Evolutionary conservation across 306 rosid genomes (phyloP).

Genomic region (Spatholobus suberectus): DNA sequence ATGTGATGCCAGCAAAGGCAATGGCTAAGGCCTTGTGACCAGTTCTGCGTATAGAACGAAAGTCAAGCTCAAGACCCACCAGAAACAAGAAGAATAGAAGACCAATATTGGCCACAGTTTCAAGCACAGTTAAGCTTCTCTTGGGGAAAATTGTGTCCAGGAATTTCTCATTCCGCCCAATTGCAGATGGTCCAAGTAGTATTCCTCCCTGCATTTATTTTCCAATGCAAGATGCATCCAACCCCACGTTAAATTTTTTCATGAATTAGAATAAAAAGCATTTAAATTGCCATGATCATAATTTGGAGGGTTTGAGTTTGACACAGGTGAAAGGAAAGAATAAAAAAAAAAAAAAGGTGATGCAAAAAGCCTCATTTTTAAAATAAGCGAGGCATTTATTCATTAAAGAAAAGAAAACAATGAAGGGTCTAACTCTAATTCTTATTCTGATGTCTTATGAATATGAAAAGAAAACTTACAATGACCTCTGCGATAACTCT

Average conservation of each 20-base stretch:
- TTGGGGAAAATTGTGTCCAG: constrained; percentile 58
- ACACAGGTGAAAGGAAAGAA: neutral
- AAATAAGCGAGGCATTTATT: neutral
- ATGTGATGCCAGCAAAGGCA: constrained; percentile 65
- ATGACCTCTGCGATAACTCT: constrained; percentile 75
- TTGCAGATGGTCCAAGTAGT: constrained; percentile 73
- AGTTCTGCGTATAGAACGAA: constrained; percentile 55
- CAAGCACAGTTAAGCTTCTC: constrained; percentile 64
- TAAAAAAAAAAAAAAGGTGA: too few species aligned
- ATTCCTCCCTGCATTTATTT: constrained; percentile 63
- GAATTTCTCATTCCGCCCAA: constrained; percentile 55
- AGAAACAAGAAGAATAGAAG: constrained; percentile 74
- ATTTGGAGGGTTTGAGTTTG: neutral
- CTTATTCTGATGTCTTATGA: neutral
- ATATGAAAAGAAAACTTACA: constrained; percentile 48
- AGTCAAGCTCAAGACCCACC: constrained; percentile 74
- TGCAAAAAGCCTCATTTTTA: neutral
- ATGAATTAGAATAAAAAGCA: neutral
- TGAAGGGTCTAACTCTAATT: neutral
- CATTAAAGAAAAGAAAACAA: neutral
- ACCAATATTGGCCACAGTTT: constrained; percentile 72
- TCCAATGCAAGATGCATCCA: too few species aligned
- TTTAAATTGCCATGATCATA: neutral
- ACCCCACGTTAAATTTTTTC: constrained; percentile 1
- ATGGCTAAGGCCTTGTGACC: constrained; percentile 59